Conservation (phyloP, 1,284 basidiomycete genomes). For the Schizophyllum amplum region DNA sequence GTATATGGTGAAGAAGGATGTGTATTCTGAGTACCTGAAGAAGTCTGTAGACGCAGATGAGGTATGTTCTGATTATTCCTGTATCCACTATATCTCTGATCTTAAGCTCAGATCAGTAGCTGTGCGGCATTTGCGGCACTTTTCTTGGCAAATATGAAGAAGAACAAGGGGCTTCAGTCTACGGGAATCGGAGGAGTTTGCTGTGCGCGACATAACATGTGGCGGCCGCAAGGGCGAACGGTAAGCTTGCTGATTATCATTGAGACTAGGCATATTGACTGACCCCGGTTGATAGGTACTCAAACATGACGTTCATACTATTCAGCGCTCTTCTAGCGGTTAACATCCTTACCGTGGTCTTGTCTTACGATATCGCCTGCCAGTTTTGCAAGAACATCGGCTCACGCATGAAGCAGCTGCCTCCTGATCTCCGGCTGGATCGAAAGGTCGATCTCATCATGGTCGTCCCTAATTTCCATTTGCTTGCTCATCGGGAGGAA, state of each 20-base stretch:
- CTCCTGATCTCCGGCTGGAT: slow-evolving; percentile 4
- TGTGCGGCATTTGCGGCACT: background rate
- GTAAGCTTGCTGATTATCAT: too few species aligned
- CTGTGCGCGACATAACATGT: slow-evolving; percentile 9
- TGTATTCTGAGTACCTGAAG: slow-evolving; percentile 16
- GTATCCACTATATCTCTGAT: too few species aligned
- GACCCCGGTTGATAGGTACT: too few species aligned
- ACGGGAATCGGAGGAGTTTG: background rate
- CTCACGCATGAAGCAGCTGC: slow-evolving; percentile 10
- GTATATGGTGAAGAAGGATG: slow-evolving; percentile 17
- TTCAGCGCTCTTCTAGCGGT: slow-evolving; percentile 8
- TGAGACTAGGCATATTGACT: too few species aligned
- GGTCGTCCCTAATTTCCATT: slow-evolving; percentile 1
- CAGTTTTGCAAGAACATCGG: slow-evolving; percentile 15
- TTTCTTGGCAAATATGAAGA: background rate
- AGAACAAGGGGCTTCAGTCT: too few species aligned
- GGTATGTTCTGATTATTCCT: too few species aligned
- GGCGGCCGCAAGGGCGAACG: slow-evolving; percentile 12
- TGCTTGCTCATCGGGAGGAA: background rate
- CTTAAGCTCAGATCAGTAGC: background rate
- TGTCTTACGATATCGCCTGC: slow-evolving; percentile 19
- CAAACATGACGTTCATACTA: slow-evolving; percentile 18
- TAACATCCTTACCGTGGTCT: background rate
- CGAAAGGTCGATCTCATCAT: slow-evolving; percentile 5
- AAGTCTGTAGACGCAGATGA: slow-evolving; percentile 6